Base-by-base conservation (phyloP, 208 protist genomes). In the Leishmania mexicana region DNA sequence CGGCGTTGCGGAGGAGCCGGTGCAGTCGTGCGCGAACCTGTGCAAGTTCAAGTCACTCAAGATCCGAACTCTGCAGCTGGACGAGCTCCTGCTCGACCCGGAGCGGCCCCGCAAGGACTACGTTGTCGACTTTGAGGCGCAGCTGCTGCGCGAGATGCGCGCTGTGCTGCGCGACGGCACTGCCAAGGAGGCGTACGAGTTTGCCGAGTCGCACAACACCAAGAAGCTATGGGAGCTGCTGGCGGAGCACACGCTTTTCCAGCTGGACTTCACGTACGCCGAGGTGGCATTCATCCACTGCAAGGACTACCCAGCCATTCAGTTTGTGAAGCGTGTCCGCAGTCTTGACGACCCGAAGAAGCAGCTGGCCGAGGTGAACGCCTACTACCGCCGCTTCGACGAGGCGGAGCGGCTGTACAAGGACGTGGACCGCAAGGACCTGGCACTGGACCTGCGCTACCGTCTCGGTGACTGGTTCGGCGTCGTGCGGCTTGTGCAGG, bases 331-430 rank as follows among this genome's bases (percentile, higher is more conserved):
- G 93, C 91, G 96, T 21, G 81, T 99, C 15, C 90, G 88, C 64
- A 74, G 87, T 21, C 88, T 99, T 15, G 95, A 99, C 78, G 96
- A 99, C 87, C 83, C 89, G 68, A 89, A 88, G 80, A 99, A 99
- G 93, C 98, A 99, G 88, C 73, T 90, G 38, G 99, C 99, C 3
- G 98, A 99, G 89, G 93, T 99, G n/a, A 88, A 95, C 78, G 91
- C 97, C 24, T 99, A 99, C 90, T 99, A 99, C 87, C 78, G 92
- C 67, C 87, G 90, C 74, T 99, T 99, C 84, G 98, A 99, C 71
- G 97, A 99, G 87, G 98, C 99, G 13, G 97, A 99, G 87, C 84
- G 90, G 60, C 92, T 99, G 19, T 99, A 99, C 91, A 91, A 92
- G 73, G 92, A 98, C 6, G 97, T 99, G 74, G 98, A 99, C 85